These are phyloP conservation scores for Fraxinus greggii DNA, from an alignment of 305 asterid genomes.

Conservation along the genomic window DNA sequence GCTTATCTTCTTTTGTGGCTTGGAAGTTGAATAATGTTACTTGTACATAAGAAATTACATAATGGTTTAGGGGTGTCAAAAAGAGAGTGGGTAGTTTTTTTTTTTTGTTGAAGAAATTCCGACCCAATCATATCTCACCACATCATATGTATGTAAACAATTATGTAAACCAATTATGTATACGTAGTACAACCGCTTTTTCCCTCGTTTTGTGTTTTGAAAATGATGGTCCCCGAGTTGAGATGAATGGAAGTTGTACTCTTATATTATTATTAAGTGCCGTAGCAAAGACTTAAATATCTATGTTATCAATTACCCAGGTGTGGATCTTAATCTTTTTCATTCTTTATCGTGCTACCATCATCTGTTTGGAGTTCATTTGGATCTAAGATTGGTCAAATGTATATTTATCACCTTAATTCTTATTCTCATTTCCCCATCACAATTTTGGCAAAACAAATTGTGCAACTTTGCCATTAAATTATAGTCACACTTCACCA, in stretches of 20 bases:
- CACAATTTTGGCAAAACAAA: constrained; percentile 11
- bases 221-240: not conserved
- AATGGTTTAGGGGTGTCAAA: not conserved
- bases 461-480: constrained; percentile 13
- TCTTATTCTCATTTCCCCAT: constrained; percentile 22
- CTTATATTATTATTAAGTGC: not conserved
- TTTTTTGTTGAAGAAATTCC: too few species aligned
- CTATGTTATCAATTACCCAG: not conserved
- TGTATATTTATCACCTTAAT: constrained; percentile 4
- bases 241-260: not conserved
- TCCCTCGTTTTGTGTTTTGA: not conserved
- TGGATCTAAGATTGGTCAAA: not conserved
- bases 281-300: not conserved
- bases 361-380: constrained; percentile 6
- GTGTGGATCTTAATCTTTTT: not conserved
- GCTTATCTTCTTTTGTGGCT: constrained; percentile 23
- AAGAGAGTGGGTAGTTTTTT: not conserved
- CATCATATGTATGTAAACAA: too few species aligned
- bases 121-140: too few species aligned
- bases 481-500: constrained; percentile 11
- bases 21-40: not conserved
- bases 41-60: not conserved
- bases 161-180: not conserved
- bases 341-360: not conserved
- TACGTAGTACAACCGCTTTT: not conserved